Base-by-base conservation (phyloP, 495 filamentous ascomycete species). In the Penicillium pancosmium region DNA sequence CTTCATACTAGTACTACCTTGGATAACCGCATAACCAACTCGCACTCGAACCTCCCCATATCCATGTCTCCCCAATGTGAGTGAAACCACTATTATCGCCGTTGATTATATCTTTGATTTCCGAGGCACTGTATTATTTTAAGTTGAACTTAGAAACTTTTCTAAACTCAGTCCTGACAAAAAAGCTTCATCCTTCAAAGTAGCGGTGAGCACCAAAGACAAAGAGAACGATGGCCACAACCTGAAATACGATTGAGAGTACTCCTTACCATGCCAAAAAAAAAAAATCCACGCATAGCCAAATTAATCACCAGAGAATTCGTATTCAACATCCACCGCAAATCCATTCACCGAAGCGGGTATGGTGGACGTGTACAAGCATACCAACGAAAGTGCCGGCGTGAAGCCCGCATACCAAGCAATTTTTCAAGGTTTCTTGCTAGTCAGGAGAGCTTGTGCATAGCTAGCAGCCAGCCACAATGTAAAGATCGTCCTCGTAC, bases 201-300 rank as follows among this genome's bases (percentile, higher is more conserved):
- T 52, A 38, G 50, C 50, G 50, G 50, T 52, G 50, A 52, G 50
- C 15, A 38, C 36, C 23, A 50, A 34, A 50, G 1, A 23, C 19
- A 34, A 25, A 16, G 27, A 3, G 6, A 50, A 19, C 48, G n/a
- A 38, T n/a, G 5, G 36, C 9, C 27, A 31, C 27, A 31, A 31
- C 27, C 4, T 31, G 23, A 23, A 23, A 23, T 23, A 23, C 23
- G 2, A 4, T 23, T 23, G 23, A 3, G 23, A 36, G 34, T 36
- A 36, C 34, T 36, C 34, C 34, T 3, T 36, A 36, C 23, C 36
- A 40, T 12, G 12, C 11, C n/a, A n/a, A n/a, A n/a, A 11, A 40
- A 40, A n/a, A 40, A n/a, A 40, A 4, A 13, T 40, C 12, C 10
- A 12, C 0, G 36, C 11, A n/a, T 8, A 40, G 15, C 11, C 36